Base-by-base conservation (phyloP, 2,329 filamentous ascomycete genomes). In the Talaromyces sp. region DNA sequence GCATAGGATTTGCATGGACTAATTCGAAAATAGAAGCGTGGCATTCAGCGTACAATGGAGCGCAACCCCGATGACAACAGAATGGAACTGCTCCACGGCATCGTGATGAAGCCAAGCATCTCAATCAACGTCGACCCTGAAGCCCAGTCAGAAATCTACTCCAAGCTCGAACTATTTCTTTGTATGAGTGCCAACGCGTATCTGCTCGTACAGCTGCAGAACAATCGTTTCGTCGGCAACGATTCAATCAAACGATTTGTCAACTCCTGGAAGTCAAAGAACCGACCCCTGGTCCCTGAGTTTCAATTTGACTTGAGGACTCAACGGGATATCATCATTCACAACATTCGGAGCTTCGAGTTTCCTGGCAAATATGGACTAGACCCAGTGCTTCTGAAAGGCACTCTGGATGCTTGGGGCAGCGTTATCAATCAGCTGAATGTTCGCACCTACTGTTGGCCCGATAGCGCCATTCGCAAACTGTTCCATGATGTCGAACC, bases 251-350 rank as follows among this genome's bases (percentile, higher is more conserved):
- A 64, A 21, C 75, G 71, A 54, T 59, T 76, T 37, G 70, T 65
- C 45, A 66, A 68, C 31, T 68, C 65, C 60, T 79, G 79, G 79
- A 69, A 67, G 33, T 70, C 71, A 1, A 79, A 78, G 58, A 78
- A 79, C 51, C 69, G 78, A 10, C 75, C 77, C 15, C 71, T 73
- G 40, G 78, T 82, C 21, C 69, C 75, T 8, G 77, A 81, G 59
- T 82, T 82, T 64, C 75, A 77, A 61, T 82, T 80, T 62, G 79
- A 82, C 64, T 77, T 81, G 65, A 66, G 67, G 19, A 81, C 78
- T 8, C 80, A 83, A 63, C 72, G 74, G 10, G 73, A 77, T 19
- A 66, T 83, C 5, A 75, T 82, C 57, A 62, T 72, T 10, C 67
- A 70, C 46, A 81, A 81, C 61, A 67, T 79, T 50, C 68, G 73